Conservation (phyloP, 257 asterid genomes). For the Solanum raphanifolium region DNA sequence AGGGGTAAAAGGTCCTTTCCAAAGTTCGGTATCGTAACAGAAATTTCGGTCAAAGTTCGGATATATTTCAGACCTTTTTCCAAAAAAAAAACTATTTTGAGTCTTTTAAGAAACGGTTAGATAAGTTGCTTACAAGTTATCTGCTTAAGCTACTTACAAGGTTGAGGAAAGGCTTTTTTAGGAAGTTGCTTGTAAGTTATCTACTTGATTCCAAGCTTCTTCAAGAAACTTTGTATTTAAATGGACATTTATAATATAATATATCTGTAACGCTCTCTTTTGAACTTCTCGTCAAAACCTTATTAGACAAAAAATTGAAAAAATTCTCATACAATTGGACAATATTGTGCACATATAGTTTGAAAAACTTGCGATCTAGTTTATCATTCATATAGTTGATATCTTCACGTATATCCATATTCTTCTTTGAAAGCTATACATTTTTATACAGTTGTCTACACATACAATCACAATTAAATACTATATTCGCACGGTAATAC, state of each 20-base stretch:
- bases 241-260: background rate
- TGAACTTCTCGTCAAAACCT: background rate
- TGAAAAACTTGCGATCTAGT: background rate
- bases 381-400: background rate
- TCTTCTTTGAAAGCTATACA: background rate
- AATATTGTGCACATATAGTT: background rate
- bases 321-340: background rate
- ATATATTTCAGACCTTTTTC: too few species aligned
- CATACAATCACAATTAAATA: background rate
- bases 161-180: background rate
- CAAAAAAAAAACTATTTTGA: too few species aligned
- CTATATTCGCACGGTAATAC: background rate
- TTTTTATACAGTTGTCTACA: background rate
- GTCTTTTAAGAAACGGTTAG: rapidly evolving
- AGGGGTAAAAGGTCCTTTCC: too few species aligned
- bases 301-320: background rate
- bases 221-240: background rate
- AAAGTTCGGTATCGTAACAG: too few species aligned
- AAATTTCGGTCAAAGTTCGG: too few species aligned
- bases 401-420: background rate
- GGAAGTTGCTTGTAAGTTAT: background rate
- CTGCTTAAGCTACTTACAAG: background rate
- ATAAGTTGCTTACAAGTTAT: rapidly evolving
- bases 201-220: background rate
- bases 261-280: background rate